phyloP scores from a whole-genome alignment of 495 filamentous ascomycete species.

The Lophiostoma macrostomum region DNA sequence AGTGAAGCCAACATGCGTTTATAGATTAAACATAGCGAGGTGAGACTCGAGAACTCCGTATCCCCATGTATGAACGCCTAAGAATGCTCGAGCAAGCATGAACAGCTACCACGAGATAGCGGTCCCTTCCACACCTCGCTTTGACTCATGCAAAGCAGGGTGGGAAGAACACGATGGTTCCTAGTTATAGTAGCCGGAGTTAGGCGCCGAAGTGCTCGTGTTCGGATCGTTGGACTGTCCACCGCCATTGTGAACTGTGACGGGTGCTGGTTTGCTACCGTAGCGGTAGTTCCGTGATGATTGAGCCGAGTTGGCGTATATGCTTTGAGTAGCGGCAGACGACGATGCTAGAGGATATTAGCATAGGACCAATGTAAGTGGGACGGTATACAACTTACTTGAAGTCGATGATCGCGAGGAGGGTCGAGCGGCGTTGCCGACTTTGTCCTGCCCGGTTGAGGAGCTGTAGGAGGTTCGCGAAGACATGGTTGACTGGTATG shows the following conservation, averaged over 20 bases:
- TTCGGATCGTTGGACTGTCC: slow-evolving; percentile 30
- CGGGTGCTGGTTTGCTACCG: slow-evolving; percentile 20
- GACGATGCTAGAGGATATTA: slow-evolving; percentile 13
- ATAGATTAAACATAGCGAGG: too few relatives aligned
- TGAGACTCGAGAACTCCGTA: too few relatives aligned
- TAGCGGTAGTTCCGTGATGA: slow-evolving; percentile 26
- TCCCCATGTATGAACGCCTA: too few relatives aligned
- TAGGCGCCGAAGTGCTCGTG: slow-evolving; percentile 25
- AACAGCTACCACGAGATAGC: too few relatives aligned
- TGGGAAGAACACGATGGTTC: background rate
- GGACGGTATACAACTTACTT: slow-evolving; percentile 10
- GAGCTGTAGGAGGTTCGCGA: slow-evolving; percentile 24
- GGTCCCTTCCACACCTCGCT: background rate
- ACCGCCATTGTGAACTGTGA: slow-evolving; percentile 31
- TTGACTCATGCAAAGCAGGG: slow-evolving; percentile 8
- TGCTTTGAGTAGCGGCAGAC: slow-evolving; percentile 4
- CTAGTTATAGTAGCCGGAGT: slow-evolving; percentile 31
- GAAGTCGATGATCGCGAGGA: slow-evolving; percentile 18
- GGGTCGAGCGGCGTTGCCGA: slow-evolving; percentile 20
- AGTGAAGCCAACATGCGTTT: too few relatives aligned
- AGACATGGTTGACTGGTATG: slow-evolving; percentile 24
- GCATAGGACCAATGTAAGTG: background rate
- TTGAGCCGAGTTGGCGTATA: slow-evolving; percentile 25
- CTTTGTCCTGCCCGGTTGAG: slow-evolving; percentile 22
- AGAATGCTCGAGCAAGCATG: too few relatives aligned